Percentiles rank a stretch among this genome's conserved stretches.
These are phyloP conservation scores for Aegilops umbellulata DNA, from an alignment of 176 grass and related monocot genomes.

Conservation along the genomic window DNA sequence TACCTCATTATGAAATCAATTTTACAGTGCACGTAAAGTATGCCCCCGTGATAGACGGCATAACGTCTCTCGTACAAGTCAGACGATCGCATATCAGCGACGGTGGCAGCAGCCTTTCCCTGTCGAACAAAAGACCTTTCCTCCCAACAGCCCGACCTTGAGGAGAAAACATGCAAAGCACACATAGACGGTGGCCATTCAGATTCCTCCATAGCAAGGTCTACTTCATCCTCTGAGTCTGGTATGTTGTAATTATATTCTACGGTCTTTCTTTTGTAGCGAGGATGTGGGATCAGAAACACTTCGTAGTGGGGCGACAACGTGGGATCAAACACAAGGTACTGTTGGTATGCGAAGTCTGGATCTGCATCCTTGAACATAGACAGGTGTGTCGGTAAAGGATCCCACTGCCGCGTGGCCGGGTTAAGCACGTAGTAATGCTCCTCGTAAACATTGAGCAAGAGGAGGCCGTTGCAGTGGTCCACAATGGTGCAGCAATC, in stretches of 20 bases:
- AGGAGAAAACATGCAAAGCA: background rate
- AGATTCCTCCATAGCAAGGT: background rate
- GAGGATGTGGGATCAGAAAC: too few species aligned
- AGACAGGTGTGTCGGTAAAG: too few species aligned
- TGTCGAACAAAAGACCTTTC: background rate
- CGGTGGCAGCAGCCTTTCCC: background rate
- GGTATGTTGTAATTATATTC: background rate
- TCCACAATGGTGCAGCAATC: too few species aligned
- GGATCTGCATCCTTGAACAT: too few species aligned
- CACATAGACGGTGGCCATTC: background rate
- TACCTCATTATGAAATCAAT: background rate
- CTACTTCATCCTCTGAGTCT: background rate
- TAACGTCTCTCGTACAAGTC: background rate
- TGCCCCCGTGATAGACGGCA: background rate
- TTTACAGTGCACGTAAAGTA: background rate
- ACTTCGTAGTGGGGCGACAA: too few species aligned
- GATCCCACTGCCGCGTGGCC: too few species aligned
- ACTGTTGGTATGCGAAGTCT: too few species aligned
- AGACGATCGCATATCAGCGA: background rate
- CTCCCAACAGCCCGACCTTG: background rate
- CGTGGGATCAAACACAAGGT: too few species aligned
- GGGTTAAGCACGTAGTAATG: too few species aligned
- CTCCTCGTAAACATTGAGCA: too few species aligned
- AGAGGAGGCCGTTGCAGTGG: too few species aligned
- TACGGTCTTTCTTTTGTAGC: background rate